Percentiles rank a stretch among this genome's conserved stretches.
These are phyloP conservation scores for Irpex rosettiformis DNA, from an alignment of 1,284 basidiomycete genomes.

Conservation along the genomic window DNA sequence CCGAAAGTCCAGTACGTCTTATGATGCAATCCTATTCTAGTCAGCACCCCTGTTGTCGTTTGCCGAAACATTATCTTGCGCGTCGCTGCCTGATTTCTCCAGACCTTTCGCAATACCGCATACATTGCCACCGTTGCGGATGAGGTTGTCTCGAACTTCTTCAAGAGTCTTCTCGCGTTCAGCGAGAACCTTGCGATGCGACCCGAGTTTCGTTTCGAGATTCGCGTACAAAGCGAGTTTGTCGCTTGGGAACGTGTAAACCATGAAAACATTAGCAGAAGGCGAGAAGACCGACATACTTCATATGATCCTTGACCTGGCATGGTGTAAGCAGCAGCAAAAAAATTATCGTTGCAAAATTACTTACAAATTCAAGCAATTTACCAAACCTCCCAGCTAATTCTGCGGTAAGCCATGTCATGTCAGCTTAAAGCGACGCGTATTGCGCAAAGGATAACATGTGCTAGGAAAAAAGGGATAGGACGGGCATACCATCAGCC, in stretches of 20 bases:
- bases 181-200: constrained; percentile 21
- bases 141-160: constrained; percentile 22
- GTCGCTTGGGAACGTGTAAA: constrained; percentile 12
- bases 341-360: neutral
- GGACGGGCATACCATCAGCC: constrained; percentile 26
- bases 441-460: neutral
- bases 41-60: no score
- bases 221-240: constrained; percentile 25
- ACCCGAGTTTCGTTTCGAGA: constrained; percentile 19
- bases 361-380: constrained; percentile 27
- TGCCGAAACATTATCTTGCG: no score
- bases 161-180: constrained; percentile 21
- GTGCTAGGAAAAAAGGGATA: no score
- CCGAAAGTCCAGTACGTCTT: no score
- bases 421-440: neutral
- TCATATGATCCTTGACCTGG: constrained; percentile 31
- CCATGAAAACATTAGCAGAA: neutral
- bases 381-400: constrained; percentile 21
- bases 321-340: neutral
- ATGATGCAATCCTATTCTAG: no score
- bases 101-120: neutral
- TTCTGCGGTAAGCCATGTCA: constrained; percentile 15
- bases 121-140: constrained; percentile 25
- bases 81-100: neutral
- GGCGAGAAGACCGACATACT: constrained; percentile 13